Conservation (phyloP, 2,329 filamentous ascomycete genomes). For the Trichoderma semiorbis region DNA sequence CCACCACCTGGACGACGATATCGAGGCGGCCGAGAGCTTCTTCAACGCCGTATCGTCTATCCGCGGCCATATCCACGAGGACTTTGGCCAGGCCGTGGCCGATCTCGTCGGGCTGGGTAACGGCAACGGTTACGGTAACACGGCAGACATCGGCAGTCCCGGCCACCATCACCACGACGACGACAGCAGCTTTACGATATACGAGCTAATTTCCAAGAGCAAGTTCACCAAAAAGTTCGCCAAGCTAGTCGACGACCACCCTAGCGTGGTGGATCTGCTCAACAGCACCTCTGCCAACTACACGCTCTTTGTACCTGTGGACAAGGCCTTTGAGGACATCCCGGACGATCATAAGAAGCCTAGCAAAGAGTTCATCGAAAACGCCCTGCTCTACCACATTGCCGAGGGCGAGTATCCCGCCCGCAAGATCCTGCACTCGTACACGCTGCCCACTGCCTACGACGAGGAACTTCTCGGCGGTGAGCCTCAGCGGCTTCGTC, state of each 20-base stretch:
- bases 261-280: slow-evolving; percentile 67
- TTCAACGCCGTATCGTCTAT: slow-evolving; percentile 5
- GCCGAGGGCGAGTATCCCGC: slow-evolving; percentile 64
- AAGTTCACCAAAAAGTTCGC: slow-evolving; percentile 76
- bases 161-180: background rate
- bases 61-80: slow-evolving; percentile 15
- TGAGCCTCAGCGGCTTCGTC: slow-evolving; percentile 68
- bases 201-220: slow-evolving; percentile 71
- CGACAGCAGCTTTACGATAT: slow-evolving; percentile 55
- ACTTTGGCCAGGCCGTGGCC: slow-evolving; percentile 4
- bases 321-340: slow-evolving; percentile 68
- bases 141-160: background rate
- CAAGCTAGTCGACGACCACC: slow-evolving; percentile 68
- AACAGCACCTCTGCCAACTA: slow-evolving; percentile 72
- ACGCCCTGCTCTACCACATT: slow-evolving; percentile 72
- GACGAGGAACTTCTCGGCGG: slow-evolving; percentile 57
- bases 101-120: background rate
- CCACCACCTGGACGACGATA: slow-evolving; percentile 4
- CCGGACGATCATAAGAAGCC: slow-evolving; percentile 55
- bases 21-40: slow-evolving; percentile 2
- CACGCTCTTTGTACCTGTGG: slow-evolving; percentile 77
- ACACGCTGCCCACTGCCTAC: slow-evolving; percentile 71
- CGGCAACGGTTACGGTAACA: background rate
- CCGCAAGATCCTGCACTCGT: slow-evolving; percentile 60
- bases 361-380: slow-evolving; percentile 66